phyloP scores from a whole-genome alignment of 2,329 filamentous ascomycete species.

The Stachybotrys echinatus region DNA sequence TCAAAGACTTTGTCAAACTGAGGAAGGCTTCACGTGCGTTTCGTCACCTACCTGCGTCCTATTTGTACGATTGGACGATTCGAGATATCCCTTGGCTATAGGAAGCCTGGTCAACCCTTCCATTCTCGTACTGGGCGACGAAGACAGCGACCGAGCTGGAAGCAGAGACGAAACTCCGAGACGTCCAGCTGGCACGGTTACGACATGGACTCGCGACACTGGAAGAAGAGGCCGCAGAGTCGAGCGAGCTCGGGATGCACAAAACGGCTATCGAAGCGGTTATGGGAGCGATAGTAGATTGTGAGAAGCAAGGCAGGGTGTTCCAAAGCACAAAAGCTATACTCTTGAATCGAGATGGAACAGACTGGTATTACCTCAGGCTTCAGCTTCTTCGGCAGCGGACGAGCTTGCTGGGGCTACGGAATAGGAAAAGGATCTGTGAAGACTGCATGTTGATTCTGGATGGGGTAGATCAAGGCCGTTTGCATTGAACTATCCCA shows the following conservation, averaged over 20 bases:
- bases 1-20: conserved; percentile 8
- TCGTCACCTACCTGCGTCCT: conserved; percentile 3
- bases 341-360: not conserved
- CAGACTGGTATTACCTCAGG: conserved; percentile 4
- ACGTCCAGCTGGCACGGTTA: not conserved
- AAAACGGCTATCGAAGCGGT: not conserved
- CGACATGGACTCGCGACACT: not conserved
- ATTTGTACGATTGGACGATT: conserved; percentile 6
- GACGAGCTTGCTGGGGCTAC: not conserved
- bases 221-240: not conserved
- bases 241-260: not conserved
- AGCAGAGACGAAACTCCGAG: not conserved
- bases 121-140: conserved; percentile 11
- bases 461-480: too few species aligned
- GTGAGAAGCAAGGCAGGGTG: not conserved
- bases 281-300: not conserved
- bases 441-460: not conserved
- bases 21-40: conserved; percentile 9
- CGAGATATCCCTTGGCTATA: conserved; percentile 10
- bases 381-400: not conserved
- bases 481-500: too few species aligned
- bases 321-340: not conserved
- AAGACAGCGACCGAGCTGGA: conserved; percentile 4
- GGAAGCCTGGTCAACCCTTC: conserved; percentile 10
- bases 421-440: not conserved